Conservation (phyloP, 805 yeast species). For the Saturnispora quitensis region DNA sequence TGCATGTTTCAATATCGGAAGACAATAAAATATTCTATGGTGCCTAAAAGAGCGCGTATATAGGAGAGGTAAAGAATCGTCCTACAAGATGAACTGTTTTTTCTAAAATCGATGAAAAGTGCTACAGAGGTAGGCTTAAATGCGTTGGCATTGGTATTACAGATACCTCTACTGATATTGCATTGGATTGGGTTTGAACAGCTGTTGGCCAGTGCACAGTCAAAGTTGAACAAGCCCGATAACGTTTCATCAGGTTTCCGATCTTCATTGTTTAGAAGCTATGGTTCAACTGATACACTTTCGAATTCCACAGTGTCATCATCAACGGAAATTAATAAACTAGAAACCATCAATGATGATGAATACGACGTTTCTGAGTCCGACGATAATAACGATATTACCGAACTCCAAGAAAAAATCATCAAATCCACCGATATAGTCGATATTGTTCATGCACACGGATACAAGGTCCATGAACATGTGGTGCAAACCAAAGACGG, state of each 20-base stretch:
- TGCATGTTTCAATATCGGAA: background rate
- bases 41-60: background rate
- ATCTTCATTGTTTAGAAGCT: background rate
- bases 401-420: conserved; percentile 13
- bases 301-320: background rate
- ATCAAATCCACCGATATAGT: conserved; percentile 25
- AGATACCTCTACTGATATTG: conserved; percentile 18
- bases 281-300: background rate
- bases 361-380: background rate
- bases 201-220: conserved; percentile 10
- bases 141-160: conserved; percentile 12
- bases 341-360: background rate
- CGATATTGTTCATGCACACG: conserved; percentile 32
- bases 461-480: conserved; percentile 68
- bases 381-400: background rate
- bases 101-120: background rate
- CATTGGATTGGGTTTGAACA: conserved; percentile 19
- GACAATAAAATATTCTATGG: background rate
- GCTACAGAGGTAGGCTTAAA: conserved; percentile 18
- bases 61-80: background rate
- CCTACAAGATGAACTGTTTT: background rate
- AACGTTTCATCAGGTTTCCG: conserved; percentile 13
- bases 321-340: background rate
- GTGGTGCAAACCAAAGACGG: conserved; percentile 72
- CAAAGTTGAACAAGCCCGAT: conserved; percentile 16